A percentile compares a stretch with the other conserved stretches of the same genome.
Conservation (phyloP, 1,284 basidiomycete genomes). For the Cerioporus squamosus region DNA sequence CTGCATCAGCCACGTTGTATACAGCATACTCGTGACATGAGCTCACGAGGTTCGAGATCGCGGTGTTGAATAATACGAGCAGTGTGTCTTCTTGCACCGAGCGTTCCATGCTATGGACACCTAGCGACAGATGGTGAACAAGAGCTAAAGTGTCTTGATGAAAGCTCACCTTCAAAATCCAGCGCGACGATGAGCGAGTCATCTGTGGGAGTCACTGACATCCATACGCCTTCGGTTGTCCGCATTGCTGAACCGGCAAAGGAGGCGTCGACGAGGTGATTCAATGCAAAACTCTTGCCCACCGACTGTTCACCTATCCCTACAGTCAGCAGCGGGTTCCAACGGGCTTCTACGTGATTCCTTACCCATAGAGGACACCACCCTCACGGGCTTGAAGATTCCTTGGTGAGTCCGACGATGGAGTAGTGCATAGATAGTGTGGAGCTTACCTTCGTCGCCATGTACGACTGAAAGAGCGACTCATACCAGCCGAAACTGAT, state of each 20-base stretch:
- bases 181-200: constrained; percentile 59
- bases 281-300: constrained; percentile 64
- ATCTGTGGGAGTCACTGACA: constrained; percentile 66
- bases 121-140: constrained; percentile 32
- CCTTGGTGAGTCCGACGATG: neutral
- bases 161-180: constrained; percentile 59
- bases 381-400: constrained; percentile 54
- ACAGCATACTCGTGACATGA: neutral
- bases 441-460: constrained; percentile 55
- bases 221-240: constrained; percentile 72
- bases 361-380: constrained; percentile 66
- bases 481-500: constrained; percentile 71
- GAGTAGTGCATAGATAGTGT: neutral
- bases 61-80: constrained; percentile 66
- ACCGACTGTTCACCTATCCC: constrained; percentile 58
- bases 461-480: constrained; percentile 64
- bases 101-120: constrained; percentile 66
- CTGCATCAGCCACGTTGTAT: too few species aligned
- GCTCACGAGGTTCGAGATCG: constrained; percentile 62
- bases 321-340: constrained; percentile 4
- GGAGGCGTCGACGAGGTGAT: constrained; percentile 66
- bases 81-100: constrained; percentile 67
- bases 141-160: too few species aligned
- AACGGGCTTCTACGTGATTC: too few species aligned
- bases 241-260: constrained; percentile 72